phyloP scores from a whole-genome alignment of 2,329 filamentous ascomycete species.

The Pseudonectria foliicola region DNA sequence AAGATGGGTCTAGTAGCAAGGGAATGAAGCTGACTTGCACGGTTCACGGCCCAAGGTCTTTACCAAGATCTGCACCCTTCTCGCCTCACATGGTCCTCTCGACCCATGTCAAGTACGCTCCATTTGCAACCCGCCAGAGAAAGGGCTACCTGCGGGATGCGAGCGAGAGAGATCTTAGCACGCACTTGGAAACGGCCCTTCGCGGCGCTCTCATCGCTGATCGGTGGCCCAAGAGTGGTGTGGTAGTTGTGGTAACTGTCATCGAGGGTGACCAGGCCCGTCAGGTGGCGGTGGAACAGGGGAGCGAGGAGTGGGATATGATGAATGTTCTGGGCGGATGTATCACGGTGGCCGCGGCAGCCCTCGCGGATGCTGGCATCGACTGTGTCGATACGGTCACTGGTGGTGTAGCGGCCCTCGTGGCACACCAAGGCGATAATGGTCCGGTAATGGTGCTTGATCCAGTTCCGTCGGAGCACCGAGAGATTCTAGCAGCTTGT shows the following conservation, averaged over 20 bases:
- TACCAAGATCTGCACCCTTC: conserved; percentile 85
- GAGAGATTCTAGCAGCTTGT: conserved; percentile 71
- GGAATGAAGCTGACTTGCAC: conserved; percentile 89
- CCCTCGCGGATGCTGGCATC: conserved; percentile 88
- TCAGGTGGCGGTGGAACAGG: conserved; percentile 39
- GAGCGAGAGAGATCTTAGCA: conserved; percentile 79
- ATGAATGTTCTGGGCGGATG: conserved; percentile 90
- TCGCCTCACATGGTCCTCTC: conserved; percentile 86
- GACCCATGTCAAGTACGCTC: conserved; percentile 93
- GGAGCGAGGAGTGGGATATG: conserved; percentile 68
- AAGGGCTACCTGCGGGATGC: conserved; percentile 81
- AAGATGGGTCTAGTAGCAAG: conserved; percentile 41
- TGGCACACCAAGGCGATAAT: conserved; percentile 33
- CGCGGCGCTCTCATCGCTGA: conserved; percentile 87
- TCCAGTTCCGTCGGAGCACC: conserved; percentile 74
- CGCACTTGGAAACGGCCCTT: conserved; percentile 85
- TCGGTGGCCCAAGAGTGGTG: conserved; percentile 94
- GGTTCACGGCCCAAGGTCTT: conserved; percentile 84
- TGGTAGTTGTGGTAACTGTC: conserved; percentile 91
- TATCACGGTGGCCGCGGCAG: conserved; percentile 88
- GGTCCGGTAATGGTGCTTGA: conserved; percentile 60
- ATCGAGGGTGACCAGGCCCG: conserved; percentile 86
- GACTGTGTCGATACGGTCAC: conserved; percentile 89
- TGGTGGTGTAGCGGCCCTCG: conserved; percentile 80
- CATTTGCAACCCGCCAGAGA: conserved; percentile 78